These are phyloP conservation scores for Populus euphratica DNA, from an alignment of 345 rosid genomes.

Conservation along the genomic window DNA sequence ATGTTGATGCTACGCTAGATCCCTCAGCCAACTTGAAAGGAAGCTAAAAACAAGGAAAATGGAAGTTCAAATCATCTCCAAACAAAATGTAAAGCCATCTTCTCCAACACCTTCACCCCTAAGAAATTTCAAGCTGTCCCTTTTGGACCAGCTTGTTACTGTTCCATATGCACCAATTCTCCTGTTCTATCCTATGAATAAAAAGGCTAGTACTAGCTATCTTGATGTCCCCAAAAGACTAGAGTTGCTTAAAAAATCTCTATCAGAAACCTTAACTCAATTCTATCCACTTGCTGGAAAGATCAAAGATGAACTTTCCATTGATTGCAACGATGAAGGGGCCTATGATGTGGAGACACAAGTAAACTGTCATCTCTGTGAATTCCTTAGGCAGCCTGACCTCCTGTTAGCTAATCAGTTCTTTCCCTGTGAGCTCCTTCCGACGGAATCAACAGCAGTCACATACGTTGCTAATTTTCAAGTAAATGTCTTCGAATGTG, in stretches of 20 bases:
- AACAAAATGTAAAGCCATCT: constrained; percentile 36
- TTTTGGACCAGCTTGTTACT: constrained; percentile 39
- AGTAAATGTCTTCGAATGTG: constrained; percentile 11
- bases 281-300: constrained; percentile 22
- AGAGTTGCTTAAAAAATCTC: constrained; percentile 5
- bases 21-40: not conserved
- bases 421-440: constrained; percentile 4
- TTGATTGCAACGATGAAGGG: constrained; percentile 23
- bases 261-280: constrained; percentile 9
- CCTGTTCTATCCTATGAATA: constrained; percentile 26
- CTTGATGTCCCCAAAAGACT: constrained; percentile 6
- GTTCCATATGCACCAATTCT: constrained; percentile 27
- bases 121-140: constrained; percentile 31
- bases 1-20: not conserved
- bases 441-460: constrained; percentile 18
- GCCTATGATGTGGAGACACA: constrained; percentile 15
- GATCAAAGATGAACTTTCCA: constrained; percentile 13
- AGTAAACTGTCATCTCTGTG: constrained; percentile 5
- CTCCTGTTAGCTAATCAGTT: not conserved
- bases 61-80: constrained; percentile 35
- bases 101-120: constrained; percentile 37
- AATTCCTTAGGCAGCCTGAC: constrained; percentile 19
- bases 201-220: not conserved
- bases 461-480: constrained; percentile 25
- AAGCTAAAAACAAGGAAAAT: constrained; percentile 10